Percentiles rank a stretch among this genome's conserved stretches.
Conservation (phyloP, 2,329 filamentous ascomycete genomes). For the Phyllosticta citriasiana region DNA sequence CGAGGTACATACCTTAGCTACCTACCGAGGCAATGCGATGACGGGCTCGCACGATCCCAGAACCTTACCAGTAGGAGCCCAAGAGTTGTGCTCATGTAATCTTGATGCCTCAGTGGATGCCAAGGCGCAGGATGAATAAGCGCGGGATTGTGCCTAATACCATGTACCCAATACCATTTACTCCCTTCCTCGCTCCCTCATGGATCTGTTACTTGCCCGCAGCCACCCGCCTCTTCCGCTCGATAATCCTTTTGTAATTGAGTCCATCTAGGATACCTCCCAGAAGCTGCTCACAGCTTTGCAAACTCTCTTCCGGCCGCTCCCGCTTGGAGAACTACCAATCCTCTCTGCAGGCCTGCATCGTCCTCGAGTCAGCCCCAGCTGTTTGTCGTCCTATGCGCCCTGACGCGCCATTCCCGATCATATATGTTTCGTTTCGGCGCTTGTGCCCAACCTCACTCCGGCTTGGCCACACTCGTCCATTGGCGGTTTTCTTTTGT, state of each 20-base stretch:
- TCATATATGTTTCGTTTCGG: neutral
- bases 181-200: neutral
- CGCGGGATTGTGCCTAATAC: neutral
- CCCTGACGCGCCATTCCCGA: neutral
- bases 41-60: neutral
- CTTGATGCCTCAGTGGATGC: neutral
- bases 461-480: neutral
- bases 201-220: neutral
- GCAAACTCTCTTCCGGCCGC: slow-evolving; percentile 6
- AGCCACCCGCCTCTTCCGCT: neutral
- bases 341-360: neutral
- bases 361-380: neutral
- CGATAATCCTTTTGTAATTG: neutral
- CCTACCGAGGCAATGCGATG: neutral
- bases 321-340: slow-evolving; percentile 1
- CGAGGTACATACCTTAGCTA: neutral
- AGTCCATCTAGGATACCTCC: neutral
- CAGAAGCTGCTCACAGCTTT: neutral
- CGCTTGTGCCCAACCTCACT: neutral
- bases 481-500: neutral
- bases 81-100: neutral
- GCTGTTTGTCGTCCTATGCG: neutral
- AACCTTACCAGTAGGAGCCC: neutral
- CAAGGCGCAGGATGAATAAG: neutral
- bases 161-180: neutral